Base-by-base conservation (phyloP, 441 rosid genomes). In the Raphanus hybrid region DNA sequence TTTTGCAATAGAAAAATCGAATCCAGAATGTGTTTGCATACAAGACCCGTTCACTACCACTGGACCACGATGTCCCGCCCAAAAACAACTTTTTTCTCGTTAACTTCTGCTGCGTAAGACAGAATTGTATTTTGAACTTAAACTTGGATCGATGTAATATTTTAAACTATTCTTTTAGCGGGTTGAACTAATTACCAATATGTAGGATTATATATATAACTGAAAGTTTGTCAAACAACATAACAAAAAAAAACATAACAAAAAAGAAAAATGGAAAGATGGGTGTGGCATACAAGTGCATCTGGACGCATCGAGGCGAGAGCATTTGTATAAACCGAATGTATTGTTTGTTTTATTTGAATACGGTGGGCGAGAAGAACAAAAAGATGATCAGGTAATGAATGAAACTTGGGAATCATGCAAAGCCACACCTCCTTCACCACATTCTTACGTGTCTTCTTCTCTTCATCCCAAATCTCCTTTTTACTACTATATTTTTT, bases 331-430 rank as follows among this genome's bases (percentile, higher is more conserved):
- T 57, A 58, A 67, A 75, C 5, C 27, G 4, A 58, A 32, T 70
- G 48, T n/a, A 9, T 60, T 34, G 64, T 26, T 62, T 76, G 34
- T 64, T 62, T 50, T 60, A 66, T 61, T 61, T 41, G 41, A 71
- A 29, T 5, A 29, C 60, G 75, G 75, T 76, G 75, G 50, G 48
- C 62, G 55, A 75, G 54, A 35, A 60, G 37, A 68, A 32, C 15
- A 26, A 41, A 45, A 72, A 67, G 37, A 67, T 59, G 64, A 50
- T 50, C 74, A 69, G 75, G 66, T 16, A 71, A 55, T 45, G 10
- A 29, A 37, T 77, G 96, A 85, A 88, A 89, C 92, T 75, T 91
- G 96, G 89, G 83, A 45, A 65, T 65, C 96, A 88, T 89, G 97
- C 96, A 92, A 77, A 84, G 79, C 90, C 85, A 78, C 85, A 76